Evolutionary conservation across 345 rosid genomes (phyloP), one percentile per base, ranked within the genome.

Genomic region (Hibiscus syriacus): DNA sequence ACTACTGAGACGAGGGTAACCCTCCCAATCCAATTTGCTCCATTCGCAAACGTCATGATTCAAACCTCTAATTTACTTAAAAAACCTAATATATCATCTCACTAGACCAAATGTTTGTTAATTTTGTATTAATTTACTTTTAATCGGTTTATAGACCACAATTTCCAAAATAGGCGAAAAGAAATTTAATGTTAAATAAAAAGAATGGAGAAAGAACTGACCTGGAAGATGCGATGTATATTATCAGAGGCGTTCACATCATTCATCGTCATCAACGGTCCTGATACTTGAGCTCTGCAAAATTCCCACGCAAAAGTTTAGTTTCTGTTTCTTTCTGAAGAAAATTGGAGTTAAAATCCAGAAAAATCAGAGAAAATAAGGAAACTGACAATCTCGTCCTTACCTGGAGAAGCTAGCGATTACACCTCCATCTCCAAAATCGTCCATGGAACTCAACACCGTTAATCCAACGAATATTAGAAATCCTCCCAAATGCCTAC

Each of bases 401-500:
- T 68, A 89, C 97, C 89, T 85, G 78, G 80, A 84, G 66, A 89
- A 79, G 45, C 69, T 55, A 10, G 65, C 56, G 61, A 85, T 76
- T 41, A 79, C 81, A n/a, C 81, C 79, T 60, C 86, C 85, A 23
- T 78, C 76, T 48, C 87, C 87, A 12, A 83, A 58, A 79, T 89
- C 89, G 72, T 80, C 96, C 90, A 65, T 67, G 49, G 67, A 83
- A 68, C 95, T 90, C 80, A 87, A 74, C 60, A 73, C 82, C 76
- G 85, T 77, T 75, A 94, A 55, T 63, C 80, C 84, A 70, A 75
- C 77, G 58, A 94, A 94, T 73, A 94, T 79, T 65, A 80, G 9
- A 79, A 94, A 89, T 0, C 99, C 99, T 19, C 71, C 79, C 26
- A 94, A 75, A 77, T 94, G 99, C 80, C 99, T 94, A 58, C 55